phyloP scores from a whole-genome alignment of 805 yeast genomes.

The Wickerhamomyces chaumierensis region DNA sequence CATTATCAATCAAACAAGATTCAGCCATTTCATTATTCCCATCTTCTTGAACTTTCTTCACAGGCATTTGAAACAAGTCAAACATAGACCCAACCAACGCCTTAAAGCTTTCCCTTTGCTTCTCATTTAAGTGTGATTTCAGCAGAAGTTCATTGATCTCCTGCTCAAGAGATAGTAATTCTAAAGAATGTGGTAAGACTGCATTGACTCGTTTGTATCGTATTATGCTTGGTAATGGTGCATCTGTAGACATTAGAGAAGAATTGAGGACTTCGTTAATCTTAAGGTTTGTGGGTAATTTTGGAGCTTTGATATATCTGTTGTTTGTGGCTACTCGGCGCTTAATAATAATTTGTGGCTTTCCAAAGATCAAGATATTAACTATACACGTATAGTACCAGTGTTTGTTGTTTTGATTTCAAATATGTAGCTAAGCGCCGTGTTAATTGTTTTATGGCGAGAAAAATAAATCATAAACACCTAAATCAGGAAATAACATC shows the following conservation, averaged over 20 bases:
- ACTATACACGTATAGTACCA: too few species aligned
- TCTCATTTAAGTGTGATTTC: conserved; percentile 7
- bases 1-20: conserved; percentile 14
- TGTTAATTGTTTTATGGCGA: too few species aligned
- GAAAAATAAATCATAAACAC: too few species aligned
- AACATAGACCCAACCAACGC: conserved; percentile 15
- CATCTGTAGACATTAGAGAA: not conserved
- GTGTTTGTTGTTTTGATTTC: too few species aligned
- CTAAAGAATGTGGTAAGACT: conserved; percentile 12
- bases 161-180: conserved; percentile 22
- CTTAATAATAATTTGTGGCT: too few species aligned
- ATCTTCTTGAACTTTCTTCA: not conserved
- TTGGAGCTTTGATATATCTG: too few species aligned
- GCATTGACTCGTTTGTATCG: not conserved
- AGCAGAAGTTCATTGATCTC: conserved; percentile 16
- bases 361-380: too few species aligned
- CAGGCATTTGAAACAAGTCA: conserved; percentile 19
- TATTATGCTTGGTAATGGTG: not conserved
- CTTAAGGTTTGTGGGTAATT: too few species aligned
- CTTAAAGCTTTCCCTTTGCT: conserved; percentile 13
- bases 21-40: conserved; percentile 12
- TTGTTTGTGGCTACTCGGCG: too few species aligned
- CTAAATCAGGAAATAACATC: too few species aligned
- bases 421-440: too few species aligned
- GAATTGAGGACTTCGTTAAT: too few species aligned